A percentile compares a stretch with the other conserved stretches of the same genome.
These are phyloP conservation scores for Penicillium antarcticum DNA, from an alignment of 495 filamentous ascomycete genomes.

Conservation along the genomic window DNA sequence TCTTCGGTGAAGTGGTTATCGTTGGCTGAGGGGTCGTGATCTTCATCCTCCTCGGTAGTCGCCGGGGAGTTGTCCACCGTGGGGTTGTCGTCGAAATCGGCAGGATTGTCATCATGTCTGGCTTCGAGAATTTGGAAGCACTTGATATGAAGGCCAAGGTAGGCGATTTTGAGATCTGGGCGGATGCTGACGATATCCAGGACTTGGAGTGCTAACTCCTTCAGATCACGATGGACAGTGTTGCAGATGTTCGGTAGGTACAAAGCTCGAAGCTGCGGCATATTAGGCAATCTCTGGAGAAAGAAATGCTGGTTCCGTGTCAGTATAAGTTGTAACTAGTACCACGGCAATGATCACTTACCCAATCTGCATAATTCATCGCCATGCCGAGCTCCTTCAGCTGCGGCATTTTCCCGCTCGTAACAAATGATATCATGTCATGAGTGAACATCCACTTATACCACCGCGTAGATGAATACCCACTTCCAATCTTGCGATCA, in stretches of 20 bases:
- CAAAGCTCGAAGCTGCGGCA: slow-evolving; percentile 72
- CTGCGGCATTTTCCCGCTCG: slow-evolving; percentile 75
- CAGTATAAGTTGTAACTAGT: slow-evolving; percentile 6
- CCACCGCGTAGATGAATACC: slow-evolving; percentile 47
- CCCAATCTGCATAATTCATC: slow-evolving; percentile 84
- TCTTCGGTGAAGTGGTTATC: slow-evolving; percentile 42
- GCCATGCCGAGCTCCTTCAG: slow-evolving; percentile 74
- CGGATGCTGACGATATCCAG: slow-evolving; percentile 81
- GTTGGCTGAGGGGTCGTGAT: slow-evolving; percentile 31
- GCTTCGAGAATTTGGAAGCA: slow-evolving; percentile 88
- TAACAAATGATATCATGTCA: slow-evolving; percentile 74
- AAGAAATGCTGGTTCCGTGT: slow-evolving; percentile 68
- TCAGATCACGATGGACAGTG: slow-evolving; percentile 53
- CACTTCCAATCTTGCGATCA: slow-evolving; percentile 39
- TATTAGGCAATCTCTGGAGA: slow-evolving; percentile 73
- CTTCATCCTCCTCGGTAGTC: slow-evolving; percentile 35
- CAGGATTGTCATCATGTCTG: slow-evolving; percentile 44
- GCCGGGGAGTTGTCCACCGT: slow-evolving; percentile 37
- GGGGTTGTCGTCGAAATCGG: slow-evolving; percentile 30
- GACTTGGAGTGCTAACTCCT: slow-evolving; percentile 79
- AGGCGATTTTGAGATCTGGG: slow-evolving; percentile 80
- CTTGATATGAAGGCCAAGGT: slow-evolving; percentile 75
- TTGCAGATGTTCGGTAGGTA: slow-evolving; percentile 74
- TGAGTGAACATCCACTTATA: slow-evolving; percentile 74
- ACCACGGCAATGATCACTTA: slow-evolving; percentile 37